These are phyloP conservation scores for Naganishia antarctica DNA, from an alignment of 768 basidiomycete species.

Conservation along the genomic window DNA sequence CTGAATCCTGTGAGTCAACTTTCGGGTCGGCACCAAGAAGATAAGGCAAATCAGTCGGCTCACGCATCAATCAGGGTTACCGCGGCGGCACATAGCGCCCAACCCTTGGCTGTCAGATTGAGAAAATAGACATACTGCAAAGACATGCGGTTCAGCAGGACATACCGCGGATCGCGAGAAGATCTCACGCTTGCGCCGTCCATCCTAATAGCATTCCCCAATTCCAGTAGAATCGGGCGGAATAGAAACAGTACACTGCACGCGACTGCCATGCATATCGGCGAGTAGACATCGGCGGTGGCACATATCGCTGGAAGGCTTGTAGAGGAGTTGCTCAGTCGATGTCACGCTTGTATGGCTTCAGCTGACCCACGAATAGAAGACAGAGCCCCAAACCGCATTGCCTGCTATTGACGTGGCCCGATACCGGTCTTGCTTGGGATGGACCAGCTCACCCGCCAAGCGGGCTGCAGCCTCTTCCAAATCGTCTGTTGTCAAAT, in stretches of 20 bases:
- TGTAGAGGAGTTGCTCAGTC: constrained; percentile 53
- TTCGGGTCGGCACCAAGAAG: too few species aligned
- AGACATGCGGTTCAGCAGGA: constrained; percentile 34
- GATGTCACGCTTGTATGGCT: not conserved
- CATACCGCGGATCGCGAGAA: not conserved
- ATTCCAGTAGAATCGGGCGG: constrained; percentile 69
- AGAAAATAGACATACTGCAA: constrained; percentile 25
- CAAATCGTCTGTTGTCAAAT: constrained; percentile 54
- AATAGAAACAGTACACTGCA: constrained; percentile 63
- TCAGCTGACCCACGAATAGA: constrained; percentile 56
- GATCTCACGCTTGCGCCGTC: constrained; percentile 65
- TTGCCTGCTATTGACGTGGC: constrained; percentile 54
- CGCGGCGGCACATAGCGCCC: constrained; percentile 63
- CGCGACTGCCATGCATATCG: constrained; percentile 64
- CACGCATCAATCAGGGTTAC: constrained; percentile 65
- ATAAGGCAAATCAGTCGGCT: not conserved
- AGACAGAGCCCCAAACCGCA: constrained; percentile 63
- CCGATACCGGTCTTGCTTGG: constrained; percentile 57
- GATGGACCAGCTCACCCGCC: constrained; percentile 43
- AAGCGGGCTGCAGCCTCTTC: constrained; percentile 46
- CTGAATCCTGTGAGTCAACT: too few species aligned
- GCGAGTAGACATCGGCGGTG: constrained; percentile 64
- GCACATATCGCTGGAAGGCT: constrained; percentile 64
- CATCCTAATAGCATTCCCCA: constrained; percentile 65
- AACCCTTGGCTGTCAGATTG: constrained; percentile 61